phyloP scores from a whole-genome alignment of 2,329 filamentous ascomycete species.

The Arthrobotrys pseudoclavata region DNA sequence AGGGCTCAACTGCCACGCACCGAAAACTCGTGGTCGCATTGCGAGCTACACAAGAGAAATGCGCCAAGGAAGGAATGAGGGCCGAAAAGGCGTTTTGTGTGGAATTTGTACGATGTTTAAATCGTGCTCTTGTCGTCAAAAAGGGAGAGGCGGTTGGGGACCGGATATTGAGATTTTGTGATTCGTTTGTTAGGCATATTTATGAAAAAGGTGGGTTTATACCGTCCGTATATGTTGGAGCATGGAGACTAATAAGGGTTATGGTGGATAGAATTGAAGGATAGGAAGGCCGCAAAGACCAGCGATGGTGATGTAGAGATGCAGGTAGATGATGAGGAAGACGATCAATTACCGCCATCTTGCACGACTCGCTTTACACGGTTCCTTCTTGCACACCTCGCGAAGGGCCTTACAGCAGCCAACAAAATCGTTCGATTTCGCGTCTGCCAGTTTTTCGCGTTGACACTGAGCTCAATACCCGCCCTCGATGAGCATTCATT shows the following conservation, averaged over 20 bases:
- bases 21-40: conserved; percentile 88
- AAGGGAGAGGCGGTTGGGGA: conserved; percentile 92
- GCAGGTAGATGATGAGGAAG: conserved; percentile 76
- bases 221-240: neutral
- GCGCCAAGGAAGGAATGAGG: conserved; percentile 70
- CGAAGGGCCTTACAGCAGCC: conserved; percentile 84
- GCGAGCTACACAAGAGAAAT: conserved; percentile 90
- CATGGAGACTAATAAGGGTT: conserved; percentile 65
- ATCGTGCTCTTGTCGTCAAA: conserved; percentile 86
- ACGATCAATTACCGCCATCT: conserved; percentile 81
- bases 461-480: conserved; percentile 91
- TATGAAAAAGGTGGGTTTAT: conserved; percentile 71
- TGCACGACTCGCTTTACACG: conserved; percentile 84
- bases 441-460: conserved; percentile 87
- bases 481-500: conserved; percentile 76
- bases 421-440: conserved; percentile 94
- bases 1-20: conserved; percentile 89
- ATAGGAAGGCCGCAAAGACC: conserved; percentile 68
- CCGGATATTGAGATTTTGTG: conserved; percentile 85
- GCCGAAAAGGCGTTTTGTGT: conserved; percentile 88
- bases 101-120: conserved; percentile 85
- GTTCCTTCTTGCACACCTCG: conserved; percentile 78
- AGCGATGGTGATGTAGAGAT: conserved; percentile 65
- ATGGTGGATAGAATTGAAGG: conserved; percentile 53
- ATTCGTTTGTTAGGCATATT: conserved; percentile 83